Conservation (phyloP, 306 rosid species). For the Sicyos baderoa region DNA sequence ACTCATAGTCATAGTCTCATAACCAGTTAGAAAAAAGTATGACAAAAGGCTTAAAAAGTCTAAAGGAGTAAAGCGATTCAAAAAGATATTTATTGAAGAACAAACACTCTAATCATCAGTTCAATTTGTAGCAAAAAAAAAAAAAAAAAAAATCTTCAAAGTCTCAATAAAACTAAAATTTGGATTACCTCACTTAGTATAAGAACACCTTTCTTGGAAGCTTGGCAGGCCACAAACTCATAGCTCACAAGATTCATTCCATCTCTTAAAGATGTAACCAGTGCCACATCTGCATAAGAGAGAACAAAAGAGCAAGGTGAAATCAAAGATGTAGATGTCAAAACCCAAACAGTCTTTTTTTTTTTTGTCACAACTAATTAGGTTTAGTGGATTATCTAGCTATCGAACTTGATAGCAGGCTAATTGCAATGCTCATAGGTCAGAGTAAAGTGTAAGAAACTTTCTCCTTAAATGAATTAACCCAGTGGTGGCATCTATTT, state of each 20-base stretch:
- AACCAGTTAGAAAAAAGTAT: neutral
- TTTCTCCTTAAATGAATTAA: neutral
- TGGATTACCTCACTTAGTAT: conserved; percentile 80
- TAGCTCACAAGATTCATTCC: conserved; percentile 99
- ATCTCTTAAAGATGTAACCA: conserved; percentile 90
- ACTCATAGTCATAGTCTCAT: neutral
- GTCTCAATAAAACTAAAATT: neutral
- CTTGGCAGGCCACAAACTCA: conserved; percentile 94
- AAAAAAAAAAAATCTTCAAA: neutral
- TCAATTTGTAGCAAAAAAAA: neutral
- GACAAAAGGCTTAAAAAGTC: neutral
- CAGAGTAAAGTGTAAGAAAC: conserved; percentile 8
- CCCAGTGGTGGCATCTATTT: neutral
- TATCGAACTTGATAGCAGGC: neutral
- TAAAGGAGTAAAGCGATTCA: neutral
- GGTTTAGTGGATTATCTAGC: neutral
- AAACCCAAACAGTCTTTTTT: neutral
- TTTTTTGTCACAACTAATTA: neutral
- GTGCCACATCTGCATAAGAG: conserved; percentile 65
- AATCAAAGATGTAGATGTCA: neutral
- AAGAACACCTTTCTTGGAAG: conserved; percentile 90
- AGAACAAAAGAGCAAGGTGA: conserved; percentile 19
- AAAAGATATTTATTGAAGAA: neutral
- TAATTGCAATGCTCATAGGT: conserved; percentile 2
- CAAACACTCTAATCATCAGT: neutral